A percentile compares a stretch with the other conserved stretches of the same genome.
These are phyloP conservation scores for Spergularia marina DNA, from an alignment of 148 eudicot species.

Conservation along the genomic window DNA sequence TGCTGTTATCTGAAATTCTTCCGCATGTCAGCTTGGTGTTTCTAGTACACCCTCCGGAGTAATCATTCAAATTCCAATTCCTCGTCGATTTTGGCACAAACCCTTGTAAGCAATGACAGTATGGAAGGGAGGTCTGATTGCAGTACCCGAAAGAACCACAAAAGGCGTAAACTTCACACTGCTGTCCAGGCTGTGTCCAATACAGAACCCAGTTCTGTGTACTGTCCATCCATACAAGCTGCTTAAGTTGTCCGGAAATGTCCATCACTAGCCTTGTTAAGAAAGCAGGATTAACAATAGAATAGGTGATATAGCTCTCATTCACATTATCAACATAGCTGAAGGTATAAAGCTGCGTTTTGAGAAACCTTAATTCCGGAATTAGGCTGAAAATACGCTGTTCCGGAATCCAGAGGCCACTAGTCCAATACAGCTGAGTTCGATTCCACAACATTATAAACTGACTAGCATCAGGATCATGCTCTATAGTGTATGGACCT, in stretches of 20 bases:
- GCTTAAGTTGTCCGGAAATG: conserved; percentile 48
- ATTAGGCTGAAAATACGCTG: conserved; percentile 38
- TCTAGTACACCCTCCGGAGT: conserved; percentile 50
- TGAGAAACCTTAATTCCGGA: conserved; percentile 41
- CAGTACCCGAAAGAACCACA: conserved; percentile 56
- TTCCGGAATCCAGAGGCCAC: conserved; percentile 32
- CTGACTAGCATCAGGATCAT: conserved; percentile 35
- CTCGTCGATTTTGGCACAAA: conserved; percentile 23
- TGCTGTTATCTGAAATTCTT: conserved; percentile 12
- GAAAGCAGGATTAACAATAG: conserved; percentile 32
- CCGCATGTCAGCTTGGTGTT: conserved; percentile 33
- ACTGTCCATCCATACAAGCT: conserved; percentile 33
- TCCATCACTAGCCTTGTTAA: conserved; percentile 53
- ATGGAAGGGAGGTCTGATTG: conserved; percentile 33
- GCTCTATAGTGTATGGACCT: conserved; percentile 31
- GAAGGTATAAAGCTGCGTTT: conserved; percentile 37
- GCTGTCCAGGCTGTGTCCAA: conserved; percentile 56
- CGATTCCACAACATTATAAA: conserved; percentile 36
- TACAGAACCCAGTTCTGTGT: conserved; percentile 42
- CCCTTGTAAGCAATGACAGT: conserved; percentile 46
- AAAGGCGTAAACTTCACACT: conserved; percentile 49
- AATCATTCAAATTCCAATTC: conserved; percentile 47
- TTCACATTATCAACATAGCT: conserved; percentile 41
- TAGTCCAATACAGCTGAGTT: conserved; percentile 33
- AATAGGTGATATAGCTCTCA: conserved; percentile 53